Evolutionary conservation across 331 rosid genomes (phyloP).

Genomic region (Prunus yedoensis): DNA sequence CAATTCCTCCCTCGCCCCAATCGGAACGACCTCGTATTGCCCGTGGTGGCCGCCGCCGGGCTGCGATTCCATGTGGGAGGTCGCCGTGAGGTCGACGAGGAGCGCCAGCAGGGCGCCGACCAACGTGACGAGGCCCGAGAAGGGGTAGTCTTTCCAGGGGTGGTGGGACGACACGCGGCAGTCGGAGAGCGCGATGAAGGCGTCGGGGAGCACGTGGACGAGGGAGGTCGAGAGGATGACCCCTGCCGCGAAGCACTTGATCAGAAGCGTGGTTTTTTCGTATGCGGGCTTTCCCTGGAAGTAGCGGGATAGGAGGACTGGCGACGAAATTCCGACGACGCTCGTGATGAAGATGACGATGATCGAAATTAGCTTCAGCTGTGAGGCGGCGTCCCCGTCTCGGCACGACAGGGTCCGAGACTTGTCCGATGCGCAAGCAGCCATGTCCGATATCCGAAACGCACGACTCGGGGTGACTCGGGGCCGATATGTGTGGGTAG

Average conservation of each 20-base stretch:
- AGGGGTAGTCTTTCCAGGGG: conserved; percentile 92
- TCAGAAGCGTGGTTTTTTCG: conserved; percentile 59
- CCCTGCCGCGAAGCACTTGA: conserved; percentile 95
- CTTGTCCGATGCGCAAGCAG: conserved; percentile 44
- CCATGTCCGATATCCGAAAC: conserved; percentile 19
- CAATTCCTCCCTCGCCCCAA: conserved; percentile 30
- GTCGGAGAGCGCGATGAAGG: conserved; percentile 78
- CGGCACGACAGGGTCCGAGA: conserved; percentile 53
- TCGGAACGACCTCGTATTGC: conserved; percentile 40
- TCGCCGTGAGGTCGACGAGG: conserved; percentile 72
- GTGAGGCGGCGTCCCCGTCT: conserved; percentile 60
- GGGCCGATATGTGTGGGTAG: neutral
- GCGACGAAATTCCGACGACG: conserved; percentile 66
- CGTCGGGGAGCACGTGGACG: conserved; percentile 97
- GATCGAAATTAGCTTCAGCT: conserved; percentile 62
- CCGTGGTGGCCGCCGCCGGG: conserved; percentile 15
- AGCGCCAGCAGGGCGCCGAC: conserved; percentile 62
- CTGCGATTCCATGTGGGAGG: conserved; percentile 65
- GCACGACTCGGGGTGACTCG: neutral
- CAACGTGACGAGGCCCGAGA: conserved; percentile 75
- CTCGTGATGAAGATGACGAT: conserved; percentile 74
- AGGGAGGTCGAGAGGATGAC: conserved; percentile 92
- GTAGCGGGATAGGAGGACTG: conserved; percentile 65
- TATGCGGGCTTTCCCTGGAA: conserved; percentile 81
- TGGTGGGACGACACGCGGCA: conserved; percentile 76